Evolutionary conservation across 257 asterid species (phyloP).

Genomic region (Haberlea rhodopensis): DNA sequence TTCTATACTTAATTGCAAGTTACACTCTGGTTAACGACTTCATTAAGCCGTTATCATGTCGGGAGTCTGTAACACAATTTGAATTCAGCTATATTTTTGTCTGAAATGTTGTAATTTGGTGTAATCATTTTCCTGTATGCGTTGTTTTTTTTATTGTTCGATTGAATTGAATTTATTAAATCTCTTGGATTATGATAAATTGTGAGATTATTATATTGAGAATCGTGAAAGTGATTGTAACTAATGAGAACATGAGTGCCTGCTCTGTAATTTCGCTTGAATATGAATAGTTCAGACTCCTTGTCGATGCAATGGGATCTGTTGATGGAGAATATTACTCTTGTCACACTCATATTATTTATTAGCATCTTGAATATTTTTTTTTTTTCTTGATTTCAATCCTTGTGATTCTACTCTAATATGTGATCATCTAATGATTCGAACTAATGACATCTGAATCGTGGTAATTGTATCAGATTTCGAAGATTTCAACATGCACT

Average conservation of each 20-base stretch:
- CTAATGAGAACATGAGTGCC: slow-evolving; percentile 88
- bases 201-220: too few species aligned
- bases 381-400: too few species aligned
- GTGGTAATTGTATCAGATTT: slow-evolving; percentile 90
- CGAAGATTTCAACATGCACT: slow-evolving; percentile 99
- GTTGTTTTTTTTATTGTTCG: slow-evolving; percentile 45
- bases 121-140: slow-evolving; percentile 40
- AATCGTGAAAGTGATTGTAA: slow-evolving; percentile 84
- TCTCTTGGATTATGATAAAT: slow-evolving; percentile 97
- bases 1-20: neutral
- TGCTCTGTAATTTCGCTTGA: too few species aligned
- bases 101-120: slow-evolving; percentile 26
- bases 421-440: too few species aligned
- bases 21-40: neutral
- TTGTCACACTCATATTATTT: too few species aligned
- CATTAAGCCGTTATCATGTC: slow-evolving; percentile 11
- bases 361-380: too few species aligned
- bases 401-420: too few species aligned
- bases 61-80: neutral
- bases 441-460: too few species aligned
- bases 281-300: too few species aligned
- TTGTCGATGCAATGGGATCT: too few species aligned
- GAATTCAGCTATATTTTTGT: neutral
- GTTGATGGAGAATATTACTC: too few species aligned
- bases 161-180: too few species aligned